phyloP scores from a whole-genome alignment of 2,329 filamentous ascomycete species.

The Mycosphaerella sp. region DNA sequence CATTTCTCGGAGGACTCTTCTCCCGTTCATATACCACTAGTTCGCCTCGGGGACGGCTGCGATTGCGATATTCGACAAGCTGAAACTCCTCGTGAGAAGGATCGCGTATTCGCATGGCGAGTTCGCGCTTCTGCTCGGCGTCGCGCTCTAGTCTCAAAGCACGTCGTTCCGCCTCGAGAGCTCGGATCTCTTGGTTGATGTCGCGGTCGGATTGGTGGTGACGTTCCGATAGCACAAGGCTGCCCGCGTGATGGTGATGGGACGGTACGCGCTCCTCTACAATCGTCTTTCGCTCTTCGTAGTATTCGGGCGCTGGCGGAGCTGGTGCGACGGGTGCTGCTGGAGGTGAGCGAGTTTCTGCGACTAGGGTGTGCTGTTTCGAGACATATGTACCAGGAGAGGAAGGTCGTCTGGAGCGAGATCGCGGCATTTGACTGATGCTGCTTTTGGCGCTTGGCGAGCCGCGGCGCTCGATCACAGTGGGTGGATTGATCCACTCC shows the following conservation, averaged over 20 bases:
- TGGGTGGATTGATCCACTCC: conserved; percentile 38
- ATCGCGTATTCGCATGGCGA: conserved; percentile 39
- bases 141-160: conserved; percentile 54
- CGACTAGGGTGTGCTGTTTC: conserved; percentile 29
- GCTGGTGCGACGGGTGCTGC: conserved; percentile 17
- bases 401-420: conserved; percentile 22
- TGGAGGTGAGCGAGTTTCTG: conserved; percentile 25
- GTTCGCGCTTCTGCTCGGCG: conserved; percentile 39
- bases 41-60: conserved; percentile 27
- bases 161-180: conserved; percentile 57
- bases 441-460: conserved; percentile 27
- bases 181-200: conserved; percentile 67
- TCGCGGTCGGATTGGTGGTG: conserved; percentile 49
- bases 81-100: conserved; percentile 44
- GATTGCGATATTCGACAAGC: conserved; percentile 46
- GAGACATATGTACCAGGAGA: conserved; percentile 26
- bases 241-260: conserved; percentile 19
- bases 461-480: conserved; percentile 26
- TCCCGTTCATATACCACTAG: conserved; percentile 23
- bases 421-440: conserved; percentile 27
- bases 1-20: conserved; percentile 46
- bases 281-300: conserved; percentile 29
- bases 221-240: conserved; percentile 16
- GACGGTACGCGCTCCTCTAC: conserved; percentile 27
- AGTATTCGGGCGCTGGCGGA: conserved; percentile 25